Conservation (phyloP, 345 rosid species). For the Rubroshorea leprosula region DNA sequence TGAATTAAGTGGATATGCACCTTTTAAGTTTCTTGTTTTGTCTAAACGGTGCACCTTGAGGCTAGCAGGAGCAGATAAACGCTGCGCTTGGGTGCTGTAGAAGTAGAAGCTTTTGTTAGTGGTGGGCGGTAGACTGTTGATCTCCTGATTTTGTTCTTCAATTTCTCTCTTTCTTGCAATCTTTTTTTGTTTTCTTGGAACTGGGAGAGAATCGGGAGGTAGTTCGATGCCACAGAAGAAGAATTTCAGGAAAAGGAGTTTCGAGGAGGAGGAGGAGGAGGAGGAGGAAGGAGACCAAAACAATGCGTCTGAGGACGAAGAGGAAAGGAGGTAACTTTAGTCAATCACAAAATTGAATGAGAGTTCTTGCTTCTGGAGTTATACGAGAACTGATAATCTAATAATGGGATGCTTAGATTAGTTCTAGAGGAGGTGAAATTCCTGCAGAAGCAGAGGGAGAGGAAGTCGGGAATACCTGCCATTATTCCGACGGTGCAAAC, state of each 20-base stretch:
- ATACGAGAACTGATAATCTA: background rate
- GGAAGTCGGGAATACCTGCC: conserved; percentile 73
- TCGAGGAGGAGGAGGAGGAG: conserved; percentile 51
- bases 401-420: conserved; percentile 30
- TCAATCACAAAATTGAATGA: background rate
- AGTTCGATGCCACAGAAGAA: conserved; percentile 30
- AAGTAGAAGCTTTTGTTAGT: too few species aligned
- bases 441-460: conserved; percentile 89
- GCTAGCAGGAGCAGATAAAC: too few species aligned
- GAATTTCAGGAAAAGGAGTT: conserved; percentile 67
- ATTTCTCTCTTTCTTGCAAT: too few species aligned
- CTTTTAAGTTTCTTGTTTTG: too few species aligned
- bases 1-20: too few species aligned
- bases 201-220: too few species aligned
- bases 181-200: too few species aligned
- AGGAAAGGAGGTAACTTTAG: conserved; percentile 66
- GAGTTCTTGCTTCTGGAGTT: background rate
- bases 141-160: too few species aligned
- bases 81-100: too few species aligned
- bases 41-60: too few species aligned
- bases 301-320: conserved; percentile 54
- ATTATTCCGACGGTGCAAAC: conserved; percentile 34
- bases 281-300: too few species aligned
- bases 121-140: too few species aligned
- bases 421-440: conserved; percentile 92